Conservation (phyloP, 2,329 filamentous ascomycete genomes). For the Pseudogymnoascus pannorum region DNA sequence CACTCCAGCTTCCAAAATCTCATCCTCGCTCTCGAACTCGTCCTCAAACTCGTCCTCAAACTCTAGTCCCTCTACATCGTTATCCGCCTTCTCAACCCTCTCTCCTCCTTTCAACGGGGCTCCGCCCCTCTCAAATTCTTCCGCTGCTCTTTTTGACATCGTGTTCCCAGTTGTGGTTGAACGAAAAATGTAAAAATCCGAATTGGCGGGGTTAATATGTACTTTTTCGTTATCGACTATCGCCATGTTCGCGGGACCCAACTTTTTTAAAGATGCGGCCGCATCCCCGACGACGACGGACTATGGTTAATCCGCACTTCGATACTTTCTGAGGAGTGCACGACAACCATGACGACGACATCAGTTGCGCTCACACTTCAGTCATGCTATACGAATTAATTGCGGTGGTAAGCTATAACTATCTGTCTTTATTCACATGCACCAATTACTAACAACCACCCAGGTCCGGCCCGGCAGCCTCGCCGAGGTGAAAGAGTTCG, state of each 20-base stretch:
- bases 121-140: slow-evolving; percentile 38
- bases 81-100: slow-evolving; percentile 57
- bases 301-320: neutral
- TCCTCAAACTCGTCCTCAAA: slow-evolving; percentile 96
- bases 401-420: slow-evolving; percentile 63
- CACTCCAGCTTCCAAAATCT: slow-evolving; percentile 89
- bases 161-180: slow-evolving; percentile 12
- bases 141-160: slow-evolving; percentile 57
- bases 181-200: neutral
- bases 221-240: slow-evolving; percentile 20
- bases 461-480: slow-evolving; percentile 90
- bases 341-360: neutral
- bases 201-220: slow-evolving; percentile 8
- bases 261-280: slow-evolving; percentile 7
- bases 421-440: neutral
- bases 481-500: slow-evolving; percentile 90
- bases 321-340: slow-evolving; percentile 3
- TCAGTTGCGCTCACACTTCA: neutral
- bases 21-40: slow-evolving; percentile 84
- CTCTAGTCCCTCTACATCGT: slow-evolving; percentile 63
- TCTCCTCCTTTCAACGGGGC: slow-evolving; percentile 52
- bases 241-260: slow-evolving; percentile 4
- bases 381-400: slow-evolving; percentile 95
- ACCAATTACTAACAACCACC: slow-evolving; percentile 16
- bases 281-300: neutral